A percentile compares a stretch with the other conserved stretches of the same genome.
These are phyloP conservation scores for Plantago rigida DNA, from an alignment of 305 asterid genomes.

Conservation along the genomic window DNA sequence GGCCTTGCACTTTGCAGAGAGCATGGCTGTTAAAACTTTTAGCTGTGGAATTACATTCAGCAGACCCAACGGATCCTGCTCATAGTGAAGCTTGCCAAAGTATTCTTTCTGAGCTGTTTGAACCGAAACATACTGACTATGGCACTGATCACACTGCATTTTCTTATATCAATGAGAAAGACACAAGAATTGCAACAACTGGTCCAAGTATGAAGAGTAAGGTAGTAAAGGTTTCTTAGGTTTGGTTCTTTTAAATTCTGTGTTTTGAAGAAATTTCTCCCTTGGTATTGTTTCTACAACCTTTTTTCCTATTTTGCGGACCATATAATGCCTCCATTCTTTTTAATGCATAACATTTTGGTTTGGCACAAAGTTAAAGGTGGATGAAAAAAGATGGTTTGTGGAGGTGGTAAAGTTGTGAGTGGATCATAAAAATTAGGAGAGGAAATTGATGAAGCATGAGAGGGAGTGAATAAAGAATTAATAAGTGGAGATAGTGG, in stretches of 20 bases:
- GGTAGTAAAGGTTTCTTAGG: slow-evolving; percentile 36
- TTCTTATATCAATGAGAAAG: slow-evolving; percentile 32
- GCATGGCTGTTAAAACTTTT: slow-evolving; percentile 94
- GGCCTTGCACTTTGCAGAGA: slow-evolving; percentile 46
- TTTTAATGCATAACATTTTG: no score
- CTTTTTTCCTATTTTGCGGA: no score
- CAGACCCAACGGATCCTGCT: slow-evolving; percentile 49
- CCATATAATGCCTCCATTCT: no score
- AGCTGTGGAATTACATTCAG: slow-evolving; percentile 72
- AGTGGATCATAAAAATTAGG: no score
- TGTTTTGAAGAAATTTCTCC: slow-evolving; percentile 11
- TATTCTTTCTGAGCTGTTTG: slow-evolving; percentile 69
- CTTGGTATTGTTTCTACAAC: slow-evolving; percentile 5
- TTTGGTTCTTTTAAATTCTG: slow-evolving; percentile 1
- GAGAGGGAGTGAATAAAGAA: no score
- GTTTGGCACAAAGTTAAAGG: no score
- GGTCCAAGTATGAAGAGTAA: slow-evolving; percentile 52
- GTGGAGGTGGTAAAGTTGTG: no score
- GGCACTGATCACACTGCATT: slow-evolving; percentile 37
- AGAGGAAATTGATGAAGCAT: no score
- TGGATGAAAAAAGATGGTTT: no score
- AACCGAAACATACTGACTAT: slow-evolving; percentile 37
- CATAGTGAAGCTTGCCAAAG: slow-evolving; percentile 77
- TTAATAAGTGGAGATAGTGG: no score
- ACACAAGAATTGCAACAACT: slow-evolving; percentile 32